Percentiles rank a stretch among this genome's conserved stretches.
phyloP scores from a whole-genome alignment of 352 stramenopile species.

The Pelagophyceae sp. region DNA sequence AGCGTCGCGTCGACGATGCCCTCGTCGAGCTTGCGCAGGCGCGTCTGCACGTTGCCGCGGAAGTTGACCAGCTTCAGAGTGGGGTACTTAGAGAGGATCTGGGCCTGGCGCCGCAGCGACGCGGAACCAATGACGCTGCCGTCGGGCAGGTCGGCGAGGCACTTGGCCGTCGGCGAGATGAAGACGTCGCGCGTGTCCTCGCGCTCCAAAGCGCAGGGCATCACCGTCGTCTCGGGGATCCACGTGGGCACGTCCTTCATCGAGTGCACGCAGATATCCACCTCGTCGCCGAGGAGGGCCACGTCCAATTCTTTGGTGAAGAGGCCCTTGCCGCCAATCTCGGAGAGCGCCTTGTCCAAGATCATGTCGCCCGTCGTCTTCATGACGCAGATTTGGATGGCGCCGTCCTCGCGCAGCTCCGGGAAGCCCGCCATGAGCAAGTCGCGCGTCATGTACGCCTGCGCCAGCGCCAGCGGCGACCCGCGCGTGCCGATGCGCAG shows the following conservation, averaged over 20 bases:
- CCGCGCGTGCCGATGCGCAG: constrained; percentile 72
- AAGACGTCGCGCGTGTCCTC: constrained; percentile 80
- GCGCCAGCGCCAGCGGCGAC: constrained; percentile 68
- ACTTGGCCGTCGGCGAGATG: constrained; percentile 60
- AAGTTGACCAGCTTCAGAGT: constrained; percentile 79
- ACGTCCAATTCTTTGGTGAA: constrained; percentile 84
- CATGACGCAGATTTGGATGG: constrained; percentile 68
- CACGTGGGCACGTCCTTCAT: constrained; percentile 84
- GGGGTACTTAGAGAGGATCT: constrained; percentile 69
- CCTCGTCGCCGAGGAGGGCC: constrained; percentile 65
- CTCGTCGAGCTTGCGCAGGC: constrained; percentile 73
- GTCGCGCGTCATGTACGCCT: constrained; percentile 60
- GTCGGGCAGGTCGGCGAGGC: constrained; percentile 61
- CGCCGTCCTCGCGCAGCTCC: constrained; percentile 48
- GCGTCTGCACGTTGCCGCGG: constrained; percentile 75
- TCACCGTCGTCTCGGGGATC: constrained; percentile 65
- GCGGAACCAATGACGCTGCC: constrained; percentile 69
- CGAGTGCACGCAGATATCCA: constrained; percentile 79
- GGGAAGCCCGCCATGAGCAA: constrained; percentile 57
- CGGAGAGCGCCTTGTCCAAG: constrained; percentile 74
- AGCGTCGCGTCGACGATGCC: constrained; percentile 71
- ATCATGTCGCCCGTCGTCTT: constrained; percentile 80
- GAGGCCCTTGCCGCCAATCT: constrained; percentile 76
- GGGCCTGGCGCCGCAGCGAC: constrained; percentile 67
- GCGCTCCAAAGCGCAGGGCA: constrained; percentile 65